Percentiles rank a stretch among this genome's conserved stretches.
Conservation (phyloP, 768 basidiomycete species). For the Leccinum ochraceum region DNA sequence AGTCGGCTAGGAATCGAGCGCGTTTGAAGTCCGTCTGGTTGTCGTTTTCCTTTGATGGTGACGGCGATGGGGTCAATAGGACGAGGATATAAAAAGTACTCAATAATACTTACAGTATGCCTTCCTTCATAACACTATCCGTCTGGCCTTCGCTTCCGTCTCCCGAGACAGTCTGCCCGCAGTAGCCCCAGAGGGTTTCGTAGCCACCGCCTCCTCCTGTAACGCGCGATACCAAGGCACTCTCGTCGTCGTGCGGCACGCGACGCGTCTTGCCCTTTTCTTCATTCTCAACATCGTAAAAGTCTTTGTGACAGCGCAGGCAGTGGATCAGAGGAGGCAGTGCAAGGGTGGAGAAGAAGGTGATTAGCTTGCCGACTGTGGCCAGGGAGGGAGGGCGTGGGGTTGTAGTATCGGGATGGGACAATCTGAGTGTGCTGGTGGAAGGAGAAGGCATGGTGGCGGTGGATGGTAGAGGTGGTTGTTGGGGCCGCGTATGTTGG, state of each 20-base stretch:
- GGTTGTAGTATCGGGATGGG: background rate
- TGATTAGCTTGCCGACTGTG: conserved; percentile 47
- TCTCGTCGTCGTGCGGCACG: conserved; percentile 79
- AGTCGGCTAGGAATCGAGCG: conserved; percentile 78
- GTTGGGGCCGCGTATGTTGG: background rate
- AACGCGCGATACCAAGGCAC: conserved; percentile 69
- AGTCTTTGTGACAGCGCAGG: conserved; percentile 70
- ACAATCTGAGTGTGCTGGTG: conserved; percentile 10
- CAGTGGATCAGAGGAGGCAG: conserved; percentile 76
- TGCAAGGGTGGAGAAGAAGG: conserved; percentile 61
- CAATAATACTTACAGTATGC: conserved; percentile 53
- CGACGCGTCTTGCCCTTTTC: conserved; percentile 61
- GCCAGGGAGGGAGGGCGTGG: conserved; percentile 33
- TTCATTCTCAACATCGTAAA: conserved; percentile 69
- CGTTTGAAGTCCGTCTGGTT: conserved; percentile 68
- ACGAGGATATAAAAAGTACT: background rate
- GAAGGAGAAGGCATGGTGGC: conserved; percentile 13
- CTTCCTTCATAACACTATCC: conserved; percentile 87
- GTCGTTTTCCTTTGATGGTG: background rate
- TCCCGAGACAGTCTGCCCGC: conserved; percentile 68
- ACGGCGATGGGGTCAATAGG: background rate
- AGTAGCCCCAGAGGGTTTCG: conserved; percentile 72
- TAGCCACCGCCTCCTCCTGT: conserved; percentile 36
- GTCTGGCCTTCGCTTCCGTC: conserved; percentile 83
- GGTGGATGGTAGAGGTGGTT: conserved; percentile 1